These are phyloP conservation scores for Candida tetrigidarum DNA, from an alignment of 1,139 yeast species.

Conservation along the genomic window DNA sequence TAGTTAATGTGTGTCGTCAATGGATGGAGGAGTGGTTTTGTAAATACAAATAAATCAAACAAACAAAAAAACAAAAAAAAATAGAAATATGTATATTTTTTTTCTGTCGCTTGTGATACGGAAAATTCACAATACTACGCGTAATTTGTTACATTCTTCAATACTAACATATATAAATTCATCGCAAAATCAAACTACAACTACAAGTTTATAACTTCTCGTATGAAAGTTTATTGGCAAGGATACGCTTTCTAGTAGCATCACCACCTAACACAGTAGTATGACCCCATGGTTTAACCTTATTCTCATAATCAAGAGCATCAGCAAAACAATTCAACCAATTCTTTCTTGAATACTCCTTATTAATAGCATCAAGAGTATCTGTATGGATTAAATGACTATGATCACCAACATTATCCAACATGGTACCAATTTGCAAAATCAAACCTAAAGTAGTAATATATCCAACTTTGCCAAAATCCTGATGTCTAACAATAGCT, in stretches of 20 bases:
- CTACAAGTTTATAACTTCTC: constrained; percentile 19
- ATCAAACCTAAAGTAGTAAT: constrained; percentile 43
- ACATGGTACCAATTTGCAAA: constrained; percentile 38
- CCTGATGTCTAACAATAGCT: constrained; percentile 44
- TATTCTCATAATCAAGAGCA: constrained; percentile 40
- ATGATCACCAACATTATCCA: constrained; percentile 42
- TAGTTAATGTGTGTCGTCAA: neutral
- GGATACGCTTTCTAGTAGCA: constrained; percentile 33
- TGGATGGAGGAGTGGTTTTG: neutral
- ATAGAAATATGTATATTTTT: neutral
- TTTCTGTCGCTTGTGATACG: no score
- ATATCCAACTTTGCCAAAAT: constrained; percentile 37
- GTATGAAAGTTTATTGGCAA: constrained; percentile 30
- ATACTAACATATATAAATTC: no score
- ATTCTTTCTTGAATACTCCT: constrained; percentile 32
- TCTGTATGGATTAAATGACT: constrained; percentile 34
- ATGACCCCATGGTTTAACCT: constrained; percentile 40
- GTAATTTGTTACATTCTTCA: no score
- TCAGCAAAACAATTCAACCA: constrained; percentile 40
- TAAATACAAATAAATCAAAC: no score
- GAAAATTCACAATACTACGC: no score
- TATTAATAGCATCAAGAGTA: constrained; percentile 34
- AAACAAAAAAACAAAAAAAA: neutral
- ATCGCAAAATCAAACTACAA: no score
- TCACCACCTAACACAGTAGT: constrained; percentile 40